Evolutionary conservation across 1,284 basidiomycete genomes (phyloP).

Genomic region (Xerocomus amazonicus): DNA sequence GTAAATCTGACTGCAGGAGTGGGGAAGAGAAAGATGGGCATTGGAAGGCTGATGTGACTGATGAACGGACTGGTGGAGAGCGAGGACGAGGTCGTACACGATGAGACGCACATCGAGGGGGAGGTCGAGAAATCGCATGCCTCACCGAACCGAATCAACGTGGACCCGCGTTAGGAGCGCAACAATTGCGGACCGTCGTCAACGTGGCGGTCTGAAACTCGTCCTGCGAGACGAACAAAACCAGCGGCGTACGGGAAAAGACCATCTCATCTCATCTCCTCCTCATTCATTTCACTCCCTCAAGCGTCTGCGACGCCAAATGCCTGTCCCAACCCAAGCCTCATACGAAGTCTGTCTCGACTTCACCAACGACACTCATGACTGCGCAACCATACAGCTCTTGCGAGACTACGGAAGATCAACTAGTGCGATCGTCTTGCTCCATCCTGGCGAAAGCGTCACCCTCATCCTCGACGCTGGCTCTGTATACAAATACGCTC

Average conservation of each 20-base stretch:
- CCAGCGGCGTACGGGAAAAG: slow-evolving; percentile 22
- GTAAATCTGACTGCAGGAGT: slow-evolving; percentile 32
- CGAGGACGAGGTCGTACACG: slow-evolving; percentile 34
- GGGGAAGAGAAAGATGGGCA: slow-evolving; percentile 34
- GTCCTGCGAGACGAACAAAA: slow-evolving; percentile 33
- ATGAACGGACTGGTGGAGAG: slow-evolving; percentile 23
- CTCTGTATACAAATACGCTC: slow-evolving; percentile 61
- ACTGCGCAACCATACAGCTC: slow-evolving; percentile 61
- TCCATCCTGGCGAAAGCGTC: slow-evolving; percentile 60
- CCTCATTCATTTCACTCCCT: slow-evolving; percentile 8
- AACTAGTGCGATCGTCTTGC: slow-evolving; percentile 50
- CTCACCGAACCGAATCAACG: slow-evolving; percentile 29
- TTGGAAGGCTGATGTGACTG: slow-evolving; percentile 35
- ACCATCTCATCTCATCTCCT: slow-evolving; percentile 19
- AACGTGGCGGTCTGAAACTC: slow-evolving; percentile 36
- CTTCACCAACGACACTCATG: slow-evolving; percentile 65
- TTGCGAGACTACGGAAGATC: slow-evolving; percentile 59
- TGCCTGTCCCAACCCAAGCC: slow-evolving; percentile 46
- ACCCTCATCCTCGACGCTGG: slow-evolving; percentile 67
- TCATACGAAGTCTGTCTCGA: slow-evolving; percentile 62
- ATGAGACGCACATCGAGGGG: slow-evolving; percentile 38
- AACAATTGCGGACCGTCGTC: slow-evolving; percentile 29
- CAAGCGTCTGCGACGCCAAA: slow-evolving; percentile 31
- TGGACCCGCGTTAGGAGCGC: slow-evolving; percentile 33
- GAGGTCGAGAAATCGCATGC: slow-evolving; percentile 20